Evolutionary conservation across 176 grass and related monocot species (phyloP), one percentile per base, ranked within the genome.

Genomic region (Paspalum notatum): DNA sequence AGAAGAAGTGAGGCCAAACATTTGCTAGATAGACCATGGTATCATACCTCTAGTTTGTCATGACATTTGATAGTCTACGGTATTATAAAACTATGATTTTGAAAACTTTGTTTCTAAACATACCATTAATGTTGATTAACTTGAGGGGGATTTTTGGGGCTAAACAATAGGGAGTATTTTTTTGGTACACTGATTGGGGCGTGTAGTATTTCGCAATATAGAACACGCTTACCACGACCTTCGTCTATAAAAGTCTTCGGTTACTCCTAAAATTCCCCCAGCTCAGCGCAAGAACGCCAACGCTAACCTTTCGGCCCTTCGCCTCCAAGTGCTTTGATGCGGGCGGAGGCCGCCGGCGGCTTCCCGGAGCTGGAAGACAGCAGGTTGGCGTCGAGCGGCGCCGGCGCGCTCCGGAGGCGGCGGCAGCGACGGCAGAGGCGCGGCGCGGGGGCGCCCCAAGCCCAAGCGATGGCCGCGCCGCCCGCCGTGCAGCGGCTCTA

Each of bases 401-500:
- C 68, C 62, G 59, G 74, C 79, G 38, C 27, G 25, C 66, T 47
- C 39, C 81, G 66, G 55, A 41, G 21, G 54, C 74, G 60, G 70
- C 60, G 53, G 60, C 68, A 44, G 53, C 81, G 79, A 61, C 20
- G 27, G 37, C 64, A 42, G 46, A 41, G 37, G 68, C 83, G 64
- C 84, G 78, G 71, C 3, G 57, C 15, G 10, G 57, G 24, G 21
- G 7, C 25, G 50, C 5, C 63, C 9, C 51, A 41, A 0, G 2
- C 68, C 3, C 15, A 40, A 1, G 1, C 48, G 24, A 66, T 43
- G 24, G 44, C 75, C 16, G 44, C 25, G 59, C 75, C 75, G 25
- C 18, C 18, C 27, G 46, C 76, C 17, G 47, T 79, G 26, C 76
- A 79, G 61, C 46, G 72, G 18, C 82, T 84, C 62, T 84, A 68